Conservation (phyloP, 176 grass and related monocot species). For the Cenchrus purpureus region DNA sequence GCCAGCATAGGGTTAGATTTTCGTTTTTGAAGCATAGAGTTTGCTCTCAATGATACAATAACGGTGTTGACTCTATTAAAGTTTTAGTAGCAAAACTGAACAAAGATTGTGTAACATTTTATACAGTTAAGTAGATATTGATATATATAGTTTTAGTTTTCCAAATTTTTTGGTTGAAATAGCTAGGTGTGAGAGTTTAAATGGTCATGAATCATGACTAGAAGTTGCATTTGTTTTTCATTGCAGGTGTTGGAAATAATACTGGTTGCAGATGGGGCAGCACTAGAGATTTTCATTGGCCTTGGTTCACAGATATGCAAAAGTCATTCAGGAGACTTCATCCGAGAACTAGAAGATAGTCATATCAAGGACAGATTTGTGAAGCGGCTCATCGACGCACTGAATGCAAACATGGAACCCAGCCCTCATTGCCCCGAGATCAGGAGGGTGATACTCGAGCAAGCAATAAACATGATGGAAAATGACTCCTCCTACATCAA, state of each 20-base stretch:
- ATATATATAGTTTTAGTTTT: too few relatives aligned
- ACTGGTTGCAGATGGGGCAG: background rate
- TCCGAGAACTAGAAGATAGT: background rate
- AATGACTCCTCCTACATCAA: background rate
- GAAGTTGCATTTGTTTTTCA: background rate
- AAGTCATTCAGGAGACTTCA: background rate
- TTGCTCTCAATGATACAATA: too few relatives aligned
- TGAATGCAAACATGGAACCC: background rate
- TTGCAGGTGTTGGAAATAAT: conserved; percentile 16
- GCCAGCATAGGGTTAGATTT: too few relatives aligned
- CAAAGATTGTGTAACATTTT: too few relatives aligned
- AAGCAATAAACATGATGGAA: conserved; percentile 31
- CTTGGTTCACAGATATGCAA: conserved; percentile 14
- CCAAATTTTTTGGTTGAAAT: too few relatives aligned
- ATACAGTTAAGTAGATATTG: too few relatives aligned
- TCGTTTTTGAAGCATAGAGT: too few relatives aligned
- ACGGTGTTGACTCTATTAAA: too few relatives aligned
- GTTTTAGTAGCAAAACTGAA: too few relatives aligned
- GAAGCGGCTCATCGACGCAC: background rate
- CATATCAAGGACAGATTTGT: background rate
- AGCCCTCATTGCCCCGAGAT: background rate
- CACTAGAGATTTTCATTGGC: conserved; percentile 23
- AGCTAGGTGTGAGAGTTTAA: too few relatives aligned
- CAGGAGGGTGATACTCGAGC: conserved; percentile 17
- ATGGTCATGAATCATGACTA: background rate